Percentiles rank a stretch among this genome's conserved stretches.
phyloP scores from a whole-genome alignment of 2,329 filamentous ascomycete genomes.

The Periconia sp. region DNA sequence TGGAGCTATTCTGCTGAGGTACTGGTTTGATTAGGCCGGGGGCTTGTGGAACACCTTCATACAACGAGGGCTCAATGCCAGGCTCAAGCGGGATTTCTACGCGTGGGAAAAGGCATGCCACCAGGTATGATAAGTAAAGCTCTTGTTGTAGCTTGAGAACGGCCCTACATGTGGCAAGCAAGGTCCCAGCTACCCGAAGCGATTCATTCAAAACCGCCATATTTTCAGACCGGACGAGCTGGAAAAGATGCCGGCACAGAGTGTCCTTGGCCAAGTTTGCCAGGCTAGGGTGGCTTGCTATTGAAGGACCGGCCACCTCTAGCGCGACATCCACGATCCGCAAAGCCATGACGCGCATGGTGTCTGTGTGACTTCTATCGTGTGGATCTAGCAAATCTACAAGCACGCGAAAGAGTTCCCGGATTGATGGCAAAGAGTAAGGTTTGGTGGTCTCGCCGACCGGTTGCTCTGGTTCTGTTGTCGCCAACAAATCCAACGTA shows the following conservation, averaged over 20 bases:
- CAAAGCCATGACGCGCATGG: constrained; percentile 95
- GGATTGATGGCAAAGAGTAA: constrained; percentile 90
- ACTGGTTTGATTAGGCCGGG: constrained; percentile 81
- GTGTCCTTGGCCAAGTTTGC: constrained; percentile 89
- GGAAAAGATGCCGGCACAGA: constrained; percentile 91
- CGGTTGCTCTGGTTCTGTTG: constrained; percentile 46
- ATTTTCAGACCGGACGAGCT: constrained; percentile 93
- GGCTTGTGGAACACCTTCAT: constrained; percentile 88
- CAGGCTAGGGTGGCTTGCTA: constrained; percentile 86
- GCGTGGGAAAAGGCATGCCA: constrained; percentile 90
- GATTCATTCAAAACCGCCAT: constrained; percentile 94
- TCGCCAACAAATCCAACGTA: constrained; percentile 48
- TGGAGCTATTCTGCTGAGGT: constrained; percentile 66
- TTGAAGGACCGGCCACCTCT: constrained; percentile 93
- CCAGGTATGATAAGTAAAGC: constrained; percentile 89
- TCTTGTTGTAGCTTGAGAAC: constrained; percentile 96
- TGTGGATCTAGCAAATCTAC: constrained; percentile 93
- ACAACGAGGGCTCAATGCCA: constrained; percentile 86
- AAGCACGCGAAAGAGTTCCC: constrained; percentile 89
- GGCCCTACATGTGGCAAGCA: constrained; percentile 85
- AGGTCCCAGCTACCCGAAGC: constrained; percentile 84
- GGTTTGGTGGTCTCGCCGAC: constrained; percentile 72
- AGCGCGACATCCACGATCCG: constrained; percentile 96
- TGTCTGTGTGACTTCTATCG: constrained; percentile 88
- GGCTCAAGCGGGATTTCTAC: constrained; percentile 90